phyloP scores from a whole-genome alignment of 176 grass and related monocot species.

The Cenchrus fungigraminus region DNA sequence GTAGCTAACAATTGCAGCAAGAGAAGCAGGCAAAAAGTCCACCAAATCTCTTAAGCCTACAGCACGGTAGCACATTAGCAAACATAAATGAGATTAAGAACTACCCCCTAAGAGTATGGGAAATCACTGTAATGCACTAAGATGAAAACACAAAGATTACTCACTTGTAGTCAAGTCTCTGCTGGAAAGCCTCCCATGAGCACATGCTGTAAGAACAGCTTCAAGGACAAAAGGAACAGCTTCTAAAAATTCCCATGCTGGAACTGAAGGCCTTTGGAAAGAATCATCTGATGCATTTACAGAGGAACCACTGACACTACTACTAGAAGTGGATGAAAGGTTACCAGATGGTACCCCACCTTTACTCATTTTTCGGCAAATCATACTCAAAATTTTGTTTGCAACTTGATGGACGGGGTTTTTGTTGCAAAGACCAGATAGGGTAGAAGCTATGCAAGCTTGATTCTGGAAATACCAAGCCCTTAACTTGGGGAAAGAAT shows the following conservation, averaged over 20 bases:
- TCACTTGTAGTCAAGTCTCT: slow-evolving; percentile 94
- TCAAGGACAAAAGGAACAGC: slow-evolving; percentile 98
- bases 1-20: slow-evolving; percentile 88
- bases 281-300: slow-evolving; percentile 68
- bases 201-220: slow-evolving; percentile 95
- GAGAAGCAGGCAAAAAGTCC: slow-evolving; percentile 96
- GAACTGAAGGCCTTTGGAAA: slow-evolving; percentile 69
- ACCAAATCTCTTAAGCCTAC: slow-evolving; percentile 93
- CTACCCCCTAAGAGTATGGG: slow-evolving; percentile 6
- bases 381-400: slow-evolving; percentile 97
- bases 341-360: slow-evolving; percentile 53
- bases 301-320: slow-evolving; percentile 75
- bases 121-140: neutral
- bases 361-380: slow-evolving; percentile 86
- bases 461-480: slow-evolving; percentile 99
- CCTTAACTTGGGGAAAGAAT: slow-evolving; percentile 92
- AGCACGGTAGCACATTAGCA: slow-evolving; percentile 31
- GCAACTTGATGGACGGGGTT: slow-evolving; percentile 91
- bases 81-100: slow-evolving; percentile 28
- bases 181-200: slow-evolving; percentile 88
- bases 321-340: slow-evolving; percentile 74
- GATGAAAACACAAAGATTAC: slow-evolving; percentile 36
- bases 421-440: slow-evolving; percentile 86
- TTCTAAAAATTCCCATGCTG: slow-evolving; percentile 97
- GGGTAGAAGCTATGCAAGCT: slow-evolving; percentile 94